These are phyloP conservation scores for Leucocoprinus leucothites DNA, from an alignment of 768 basidiomycete species.

Conservation along the genomic window DNA sequence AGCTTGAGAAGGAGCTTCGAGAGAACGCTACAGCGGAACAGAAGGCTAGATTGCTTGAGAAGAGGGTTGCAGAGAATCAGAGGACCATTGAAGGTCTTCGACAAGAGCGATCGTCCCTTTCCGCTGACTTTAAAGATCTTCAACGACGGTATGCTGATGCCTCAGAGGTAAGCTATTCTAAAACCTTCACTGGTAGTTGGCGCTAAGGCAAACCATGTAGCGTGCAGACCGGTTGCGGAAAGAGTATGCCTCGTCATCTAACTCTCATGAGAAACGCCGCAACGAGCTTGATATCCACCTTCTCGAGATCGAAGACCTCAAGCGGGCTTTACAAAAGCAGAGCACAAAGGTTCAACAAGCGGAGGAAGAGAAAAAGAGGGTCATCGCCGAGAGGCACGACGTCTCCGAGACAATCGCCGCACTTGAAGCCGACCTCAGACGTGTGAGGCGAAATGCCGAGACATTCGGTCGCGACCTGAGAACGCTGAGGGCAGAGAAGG, in stretches of 20 bases:
- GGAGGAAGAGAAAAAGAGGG: constrained; percentile 61
- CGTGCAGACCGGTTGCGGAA: constrained; percentile 56
- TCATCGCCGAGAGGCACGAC: constrained; percentile 59
- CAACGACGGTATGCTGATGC: constrained; percentile 65
- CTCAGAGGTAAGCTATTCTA: constrained; percentile 51
- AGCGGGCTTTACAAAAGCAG: constrained; percentile 58
- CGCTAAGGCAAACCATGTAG: constrained; percentile 25
- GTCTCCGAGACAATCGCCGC: constrained; percentile 62
- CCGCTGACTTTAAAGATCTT: constrained; percentile 67
- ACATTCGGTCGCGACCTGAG: constrained; percentile 77
- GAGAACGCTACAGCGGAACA: constrained; percentile 70
- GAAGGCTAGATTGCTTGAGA: constrained; percentile 66
- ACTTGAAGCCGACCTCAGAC: constrained; percentile 71
- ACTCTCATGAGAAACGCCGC: constrained; percentile 67
- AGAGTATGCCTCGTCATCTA: constrained; percentile 58
- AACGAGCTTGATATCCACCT: constrained; percentile 72
- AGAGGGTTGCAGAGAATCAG: constrained; percentile 63
- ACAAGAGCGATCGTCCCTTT: constrained; percentile 70
- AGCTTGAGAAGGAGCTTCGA: constrained; percentile 74
- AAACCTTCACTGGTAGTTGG: neutral
- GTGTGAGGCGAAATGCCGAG: constrained; percentile 75
- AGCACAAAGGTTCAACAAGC: constrained; percentile 59
- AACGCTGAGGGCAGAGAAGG: constrained; percentile 62
- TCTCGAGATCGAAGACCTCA: constrained; percentile 75
- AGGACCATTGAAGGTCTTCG: constrained; percentile 73